Evolutionary conservation across 164 flowering plant species (phyloP), one percentile per base, ranked within the genome.

Genomic region (Saururus chinensis): DNA sequence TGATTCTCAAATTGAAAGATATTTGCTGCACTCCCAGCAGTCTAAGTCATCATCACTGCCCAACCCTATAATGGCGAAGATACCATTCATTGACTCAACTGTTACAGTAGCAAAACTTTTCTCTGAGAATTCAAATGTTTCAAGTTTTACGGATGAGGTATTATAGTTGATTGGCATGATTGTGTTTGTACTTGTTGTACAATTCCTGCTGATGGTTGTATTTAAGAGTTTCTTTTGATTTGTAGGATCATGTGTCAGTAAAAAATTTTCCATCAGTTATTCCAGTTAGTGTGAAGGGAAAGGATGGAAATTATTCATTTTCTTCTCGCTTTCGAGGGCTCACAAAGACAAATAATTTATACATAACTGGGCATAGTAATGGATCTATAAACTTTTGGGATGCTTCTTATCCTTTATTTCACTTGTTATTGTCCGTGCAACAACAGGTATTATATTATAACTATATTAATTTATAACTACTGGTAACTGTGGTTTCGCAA

Each of bases 381-480:
- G 98, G 98, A 68, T 70, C 81, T 40, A 80, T 89, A 58, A 83
- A 81, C 56, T 78, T 92, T 64, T 92, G 98, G 96, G 98, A 92
- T 76, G 72, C 77, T 57, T 77, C 96, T 23, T 82, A 74, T 61
- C 89, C 90, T 20, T 42, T 78, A 62, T 60, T 81, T 48, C 64
- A 81, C 51, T 87, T 84, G 53, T 62, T 88, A 54, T 53, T 81
- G 19, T 81, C 89, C 37, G 14, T 89, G 40, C 82, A 78, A 68
- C 87, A 86, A 51, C 96, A 92, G 92, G 96, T 88, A 70, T 49
- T 12, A 55, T 60, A 51, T 45, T 13, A 26, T 30, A 30, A 30
- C 37, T 30, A 30, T 30, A n/a, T n/a, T n/a, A n/a, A n/a, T n/a
- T n/a, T n/a, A n/a, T n/a, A n/a, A n/a, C n/a, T n/a, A n/a, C n/a